These are phyloP conservation scores for Aspergillus sp. DNA, from an alignment of 2,329 filamentous ascomycete genomes.

Conservation along the genomic window DNA sequence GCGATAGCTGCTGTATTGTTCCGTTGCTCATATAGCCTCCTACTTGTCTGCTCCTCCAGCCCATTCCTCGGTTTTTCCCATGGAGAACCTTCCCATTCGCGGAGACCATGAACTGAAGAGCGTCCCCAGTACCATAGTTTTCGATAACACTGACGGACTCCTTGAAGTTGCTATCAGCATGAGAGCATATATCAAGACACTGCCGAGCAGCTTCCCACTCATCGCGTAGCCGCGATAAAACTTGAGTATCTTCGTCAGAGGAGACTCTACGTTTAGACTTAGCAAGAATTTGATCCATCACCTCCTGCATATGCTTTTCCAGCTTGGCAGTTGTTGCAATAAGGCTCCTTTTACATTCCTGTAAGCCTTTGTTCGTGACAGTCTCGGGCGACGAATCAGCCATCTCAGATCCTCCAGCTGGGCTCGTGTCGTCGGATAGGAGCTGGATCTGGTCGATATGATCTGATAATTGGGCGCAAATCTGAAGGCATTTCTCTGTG, in stretches of 20 bases:
- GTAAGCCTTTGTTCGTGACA: constrained; percentile 35
- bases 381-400: constrained; percentile 26
- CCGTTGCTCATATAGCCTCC: constrained; percentile 3
- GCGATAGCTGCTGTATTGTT: constrained; percentile 1
- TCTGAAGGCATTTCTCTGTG: constrained; percentile 35
- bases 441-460: constrained; percentile 34
- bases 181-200: constrained; percentile 37
- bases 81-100: constrained; percentile 22
- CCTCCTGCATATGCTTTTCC: constrained; percentile 33
- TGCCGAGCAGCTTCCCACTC: constrained; percentile 41
- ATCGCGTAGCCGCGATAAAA: constrained; percentile 37
- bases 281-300: constrained; percentile 33
- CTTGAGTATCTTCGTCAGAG: constrained; percentile 32
- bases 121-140: constrained; percentile 39
- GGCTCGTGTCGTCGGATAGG: constrained; percentile 14
- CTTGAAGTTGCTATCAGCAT: constrained; percentile 28
- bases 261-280: constrained; percentile 30
- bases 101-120: constrained; percentile 43
- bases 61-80: constrained; percentile 1
- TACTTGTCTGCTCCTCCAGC: constrained; percentile 3
- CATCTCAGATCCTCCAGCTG: constrained; percentile 16
- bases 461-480: constrained; percentile 30
- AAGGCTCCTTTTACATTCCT: constrained; percentile 40
- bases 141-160: constrained; percentile 38
- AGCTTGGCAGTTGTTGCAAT: constrained; percentile 29